Evolutionary conservation across 176 grass and related monocot genomes (phyloP), one percentile per base, ranked within the genome.

Genomic region (Triticum turgidum): DNA sequence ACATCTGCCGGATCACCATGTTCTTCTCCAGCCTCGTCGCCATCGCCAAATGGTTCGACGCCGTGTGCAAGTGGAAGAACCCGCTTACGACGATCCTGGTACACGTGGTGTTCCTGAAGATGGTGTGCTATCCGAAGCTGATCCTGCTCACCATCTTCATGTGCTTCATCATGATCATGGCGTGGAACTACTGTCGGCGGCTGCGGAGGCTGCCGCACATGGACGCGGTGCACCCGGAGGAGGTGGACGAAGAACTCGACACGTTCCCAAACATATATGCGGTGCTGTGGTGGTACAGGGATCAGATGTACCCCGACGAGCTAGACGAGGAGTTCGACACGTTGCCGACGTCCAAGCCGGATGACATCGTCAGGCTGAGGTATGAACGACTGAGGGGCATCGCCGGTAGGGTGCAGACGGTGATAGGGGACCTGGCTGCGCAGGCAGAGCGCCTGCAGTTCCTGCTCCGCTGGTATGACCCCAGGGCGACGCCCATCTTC

Each of bases 231-330:
- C 72, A 88, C 87, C 86, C 84, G 13, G 95, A 97, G 83, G 95
- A 97, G 82, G 86, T 97, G 9, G 95, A 97, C 34, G 95, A 97
- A 83, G 95, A 97, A 82, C 92, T 97, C 66, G 90, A 97, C 86
- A 91, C 88, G 0, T 97, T 37, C 35, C 35, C 35, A 4, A 39
- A 39, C 38, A 39, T 39, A 39, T 0, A 39, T 39, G 38, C 38
- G 38, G 6, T 39, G 6, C 7, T 39, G 38, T 39, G 38, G 38
- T 39, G 38, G 38, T 39, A 8, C 38, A 7, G 38, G 38, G 38
- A 39, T 39, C 5, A 39, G 38, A 39, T 39, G 6, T 39, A 39
- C 34, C 34, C 34, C 34, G 34, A 35, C 34, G 34, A 35, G 37
- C 37, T 38, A 7, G 37, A 38, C 37, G 37, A 38, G 37, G 37